Evolutionary conservation across 306 rosid genomes (phyloP).

Genomic region (Fragaria iinumae): DNA sequence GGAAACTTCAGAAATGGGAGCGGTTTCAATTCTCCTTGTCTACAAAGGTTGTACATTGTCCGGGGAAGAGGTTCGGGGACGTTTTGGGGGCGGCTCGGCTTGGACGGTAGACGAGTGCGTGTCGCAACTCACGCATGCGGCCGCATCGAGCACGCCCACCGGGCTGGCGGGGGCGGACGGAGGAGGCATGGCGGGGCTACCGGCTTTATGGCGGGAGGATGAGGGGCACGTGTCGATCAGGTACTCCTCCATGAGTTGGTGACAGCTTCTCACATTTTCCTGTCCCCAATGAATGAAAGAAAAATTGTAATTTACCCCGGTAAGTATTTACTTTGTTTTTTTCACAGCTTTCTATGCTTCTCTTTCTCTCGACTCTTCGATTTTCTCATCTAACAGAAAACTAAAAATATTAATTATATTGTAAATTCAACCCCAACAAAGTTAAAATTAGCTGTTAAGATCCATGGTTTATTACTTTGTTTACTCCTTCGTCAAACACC

Average conservation of each 20-base stretch:
- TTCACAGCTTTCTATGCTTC: slow-evolving; percentile 38
- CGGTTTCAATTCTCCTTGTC: slow-evolving; percentile 2
- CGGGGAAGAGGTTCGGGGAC: slow-evolving; percentile 38
- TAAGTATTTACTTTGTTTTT: background rate
- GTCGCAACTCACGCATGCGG: slow-evolving; percentile 53
- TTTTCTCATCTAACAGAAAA: background rate
- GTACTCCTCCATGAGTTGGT: slow-evolving; percentile 71
- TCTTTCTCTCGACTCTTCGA: slow-evolving; percentile 10
- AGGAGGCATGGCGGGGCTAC: slow-evolving; percentile 27
- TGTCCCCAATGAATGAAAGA: slow-evolving; percentile 37
- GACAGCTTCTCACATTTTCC: slow-evolving; percentile 85
- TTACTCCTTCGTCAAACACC: slow-evolving; percentile 35
- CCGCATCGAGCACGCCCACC: slow-evolving; percentile 67
- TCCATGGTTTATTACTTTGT: slow-evolving; percentile 34
- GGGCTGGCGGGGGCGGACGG: slow-evolving; percentile 51
- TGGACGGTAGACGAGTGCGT: slow-evolving; percentile 39
- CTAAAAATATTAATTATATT: background rate
- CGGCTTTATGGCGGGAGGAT: slow-evolving; percentile 23
- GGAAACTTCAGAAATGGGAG: background rate
- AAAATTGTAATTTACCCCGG: background rate
- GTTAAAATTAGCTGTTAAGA: background rate
- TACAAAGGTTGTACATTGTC: slow-evolving; percentile 35
- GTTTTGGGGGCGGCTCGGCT: slow-evolving; percentile 45
- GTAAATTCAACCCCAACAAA: background rate
- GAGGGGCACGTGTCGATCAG: slow-evolving; percentile 60